Percentiles rank a stretch among this genome's conserved stretches.
These are phyloP conservation scores for Botrytis squamosa DNA, from an alignment of 2,329 filamentous ascomycete species.

Conservation along the genomic window DNA sequence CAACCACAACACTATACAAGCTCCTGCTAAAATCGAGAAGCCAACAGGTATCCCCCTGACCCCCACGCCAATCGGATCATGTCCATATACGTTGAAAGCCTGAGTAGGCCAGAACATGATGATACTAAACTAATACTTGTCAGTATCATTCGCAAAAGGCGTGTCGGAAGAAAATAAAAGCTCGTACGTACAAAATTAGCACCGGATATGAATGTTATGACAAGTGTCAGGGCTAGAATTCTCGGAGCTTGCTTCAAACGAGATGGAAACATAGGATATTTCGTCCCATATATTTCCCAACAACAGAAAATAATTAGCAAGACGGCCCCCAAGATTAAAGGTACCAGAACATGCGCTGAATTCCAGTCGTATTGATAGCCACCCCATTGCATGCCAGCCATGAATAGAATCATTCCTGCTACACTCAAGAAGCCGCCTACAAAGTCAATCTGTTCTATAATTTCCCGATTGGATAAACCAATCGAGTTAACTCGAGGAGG, in stretches of 20 bases:
- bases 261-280: constrained; percentile 47
- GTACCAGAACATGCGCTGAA: constrained; percentile 53
- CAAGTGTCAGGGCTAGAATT: constrained; percentile 51
- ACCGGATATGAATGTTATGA: constrained; percentile 59
- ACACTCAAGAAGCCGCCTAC: constrained; percentile 52
- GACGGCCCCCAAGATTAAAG: constrained; percentile 50
- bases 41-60: constrained; percentile 64
- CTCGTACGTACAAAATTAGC: constrained; percentile 45
- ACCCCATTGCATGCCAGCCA: constrained; percentile 55
- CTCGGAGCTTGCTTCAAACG: constrained; percentile 56
- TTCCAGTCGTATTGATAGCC: constrained; percentile 57
- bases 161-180: not conserved
- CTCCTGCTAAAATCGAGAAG: constrained; percentile 61
- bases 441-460: constrained; percentile 50
- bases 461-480: constrained; percentile 42
- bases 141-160: not conserved
- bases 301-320: constrained; percentile 50
- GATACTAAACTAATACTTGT: constrained; percentile 28
- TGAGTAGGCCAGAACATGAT: constrained; percentile 60
- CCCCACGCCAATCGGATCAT: constrained; percentile 63
- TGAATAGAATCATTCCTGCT: constrained; percentile 50
- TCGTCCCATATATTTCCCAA: constrained; percentile 53
- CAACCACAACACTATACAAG: constrained; percentile 56
- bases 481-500: constrained; percentile 47
- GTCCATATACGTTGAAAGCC: constrained; percentile 63